Base-by-base conservation (phyloP, 2,329 filamentous ascomycete genomes). In the Laburnicola sp. region DNA sequence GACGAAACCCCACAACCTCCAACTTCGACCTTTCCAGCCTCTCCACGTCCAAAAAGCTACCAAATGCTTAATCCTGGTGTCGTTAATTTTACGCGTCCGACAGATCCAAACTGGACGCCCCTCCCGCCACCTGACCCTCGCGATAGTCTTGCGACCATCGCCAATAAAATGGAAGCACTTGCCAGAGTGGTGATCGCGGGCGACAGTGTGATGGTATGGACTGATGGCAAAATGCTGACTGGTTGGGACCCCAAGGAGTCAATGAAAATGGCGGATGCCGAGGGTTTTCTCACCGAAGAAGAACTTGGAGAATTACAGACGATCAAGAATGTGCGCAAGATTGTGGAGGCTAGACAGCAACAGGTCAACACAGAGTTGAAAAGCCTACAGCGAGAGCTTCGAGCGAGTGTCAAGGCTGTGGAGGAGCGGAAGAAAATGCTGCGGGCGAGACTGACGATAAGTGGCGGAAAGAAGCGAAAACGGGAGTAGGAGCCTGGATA, bases 361-460 rank as follows among this genome's bases (percentile, higher is more conserved):
- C 2, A 35, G 32, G 16, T 35, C 3, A 35, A n/a, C 11, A n/a
- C 32, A 35, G 32, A 35, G 3, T 11, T 35, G 1, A 35, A 35
- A n/a, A 9, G 32, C 2, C 6, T 35, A 5, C 11, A 7, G 5
- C 22, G 22, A 37, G 22, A 39, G 69, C 28, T 57, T 65, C 28
- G 59, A 59, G 16, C 16, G 1, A 1, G 16, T 16, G 16, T 16
- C 16, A 16, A 16, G 16, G 16, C 16, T 16, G 16, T 16, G 16
- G 16, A 16, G 16, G 16, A 16, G 16, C 16, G 16, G 16, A 16
- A 16, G 16, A 16, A 16, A 16, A 16, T 16, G 16, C 16, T 16
- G 16, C 1, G 16, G 16, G 16, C 16, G 16, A 16, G 16, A 16
- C 16, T 16, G 16, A 16, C 16, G 16, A 16, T 1, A 16, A 16